Evolutionary conservation across 129 eudicot genomes (phyloP).

Genomic region (Flaveria linearis): DNA sequence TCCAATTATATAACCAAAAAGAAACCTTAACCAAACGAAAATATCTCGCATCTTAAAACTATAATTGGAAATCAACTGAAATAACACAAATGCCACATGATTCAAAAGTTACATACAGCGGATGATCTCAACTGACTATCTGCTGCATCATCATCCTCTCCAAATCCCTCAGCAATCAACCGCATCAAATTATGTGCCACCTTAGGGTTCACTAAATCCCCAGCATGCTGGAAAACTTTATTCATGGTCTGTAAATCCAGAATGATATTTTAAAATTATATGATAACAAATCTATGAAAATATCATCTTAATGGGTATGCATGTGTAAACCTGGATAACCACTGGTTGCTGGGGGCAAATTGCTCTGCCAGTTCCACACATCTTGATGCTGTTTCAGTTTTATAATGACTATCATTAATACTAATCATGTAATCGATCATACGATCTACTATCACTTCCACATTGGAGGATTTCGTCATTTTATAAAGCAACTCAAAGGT

Average conservation of each 20-base stretch:
- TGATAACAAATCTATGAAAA: not conserved
- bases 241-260: conserved; percentile 81
- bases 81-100: not conserved
- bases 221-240: conserved; percentile 96
- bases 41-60: not conserved
- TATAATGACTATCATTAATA: conserved; percentile 91
- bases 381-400: conserved; percentile 96
- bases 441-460: conserved; percentile 97
- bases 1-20: not conserved
- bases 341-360: conserved; percentile 97
- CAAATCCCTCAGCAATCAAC: conserved; percentile 99
- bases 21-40: not conserved
- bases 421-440: conserved; percentile 99
- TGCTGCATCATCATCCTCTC: conserved; percentile 92
- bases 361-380: conserved; percentile 99
- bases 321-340: conserved; percentile 83
- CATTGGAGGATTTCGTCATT: conserved; percentile 98
- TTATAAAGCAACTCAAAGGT: conserved; percentile 91
- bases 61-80: not conserved
- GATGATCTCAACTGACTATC: conserved; percentile 94
- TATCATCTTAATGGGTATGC: not conserved
- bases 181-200: conserved; percentile 98
- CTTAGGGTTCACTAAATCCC: conserved; percentile 88
- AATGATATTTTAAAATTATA: not conserved
- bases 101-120: conserved; percentile 62